These are phyloP conservation scores for Dioscorea alata DNA, from an alignment of 106 monocot genomes.

Conservation along the genomic window DNA sequence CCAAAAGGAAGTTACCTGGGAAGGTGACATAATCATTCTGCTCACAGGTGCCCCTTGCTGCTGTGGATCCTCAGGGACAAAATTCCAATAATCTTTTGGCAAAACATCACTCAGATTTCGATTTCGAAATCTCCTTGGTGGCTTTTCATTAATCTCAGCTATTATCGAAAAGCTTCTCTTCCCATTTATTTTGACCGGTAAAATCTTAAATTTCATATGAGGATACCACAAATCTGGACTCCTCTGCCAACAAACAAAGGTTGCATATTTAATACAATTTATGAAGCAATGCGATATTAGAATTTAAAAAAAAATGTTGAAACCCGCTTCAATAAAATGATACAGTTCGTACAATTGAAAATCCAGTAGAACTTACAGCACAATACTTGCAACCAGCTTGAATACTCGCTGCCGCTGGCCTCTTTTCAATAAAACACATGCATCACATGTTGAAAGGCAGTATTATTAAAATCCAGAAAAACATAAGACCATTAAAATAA, in stretches of 20 bases:
- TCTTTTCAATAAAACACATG: background rate
- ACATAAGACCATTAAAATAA: too few species aligned
- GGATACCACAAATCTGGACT: slow-evolving; percentile 45
- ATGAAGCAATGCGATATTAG: background rate
- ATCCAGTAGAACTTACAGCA: slow-evolving; percentile 38
- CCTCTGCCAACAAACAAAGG: slow-evolving; percentile 10
- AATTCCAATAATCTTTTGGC: slow-evolving; percentile 66
- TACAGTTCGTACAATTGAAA: background rate
- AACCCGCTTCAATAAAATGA: background rate
- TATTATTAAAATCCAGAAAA: background rate
- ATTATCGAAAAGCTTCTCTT: slow-evolving; percentile 35
- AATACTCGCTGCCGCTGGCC: slow-evolving; percentile 3
- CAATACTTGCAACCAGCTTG: slow-evolving; percentile 66
- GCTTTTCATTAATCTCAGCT: slow-evolving; percentile 48
- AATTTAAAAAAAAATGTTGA: background rate
- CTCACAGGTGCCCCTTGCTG: slow-evolving; percentile 6
- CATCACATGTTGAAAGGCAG: background rate
- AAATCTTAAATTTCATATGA: slow-evolving; percentile 46
- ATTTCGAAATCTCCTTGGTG: slow-evolving; percentile 36
- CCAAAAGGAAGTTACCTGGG: slow-evolving; percentile 38
- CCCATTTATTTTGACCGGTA: slow-evolving; percentile 23
- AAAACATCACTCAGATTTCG: slow-evolving; percentile 31
- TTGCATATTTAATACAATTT: background rate
- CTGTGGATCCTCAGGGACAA: slow-evolving; percentile 31
- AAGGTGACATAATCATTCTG: slow-evolving; percentile 40